Percentiles rank a stretch among this genome's conserved stretches.
phyloP scores from a whole-genome alignment of 129 eudicot genomes.

The Chrysanthemum seticuspe region DNA sequence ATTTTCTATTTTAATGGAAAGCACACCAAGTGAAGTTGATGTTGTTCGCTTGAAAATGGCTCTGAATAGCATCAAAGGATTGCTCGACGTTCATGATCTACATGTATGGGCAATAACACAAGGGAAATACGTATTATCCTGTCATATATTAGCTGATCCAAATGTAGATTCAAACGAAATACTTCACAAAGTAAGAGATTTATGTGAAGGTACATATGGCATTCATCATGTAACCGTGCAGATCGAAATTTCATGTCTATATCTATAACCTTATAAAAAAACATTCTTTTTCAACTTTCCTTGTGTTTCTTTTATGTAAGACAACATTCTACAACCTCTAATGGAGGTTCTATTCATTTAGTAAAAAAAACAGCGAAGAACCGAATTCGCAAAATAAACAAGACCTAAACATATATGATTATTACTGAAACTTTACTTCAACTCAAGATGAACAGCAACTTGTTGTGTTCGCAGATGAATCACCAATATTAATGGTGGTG shows the following conservation, averaged over 20 bases:
- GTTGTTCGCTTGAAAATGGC: constrained; percentile 43
- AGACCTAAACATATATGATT: constrained; percentile 20
- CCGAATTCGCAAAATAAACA: constrained; percentile 15
- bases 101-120: constrained; percentile 74
- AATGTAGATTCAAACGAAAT: constrained; percentile 18
- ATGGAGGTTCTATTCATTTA: neutral
- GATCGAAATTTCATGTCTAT: constrained; percentile 34
- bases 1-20: constrained; percentile 56
- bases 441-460: constrained; percentile 61
- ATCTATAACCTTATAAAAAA: constrained; percentile 17
- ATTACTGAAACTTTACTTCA: constrained; percentile 21
- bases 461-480: constrained; percentile 42
- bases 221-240: constrained; percentile 78
- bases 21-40: constrained; percentile 61
- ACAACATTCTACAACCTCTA: neutral
- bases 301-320: constrained; percentile 17
- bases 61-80: constrained; percentile 43
- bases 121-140: constrained; percentile 55
- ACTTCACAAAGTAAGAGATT: constrained; percentile 37
- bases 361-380: neutral
- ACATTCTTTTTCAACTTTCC: constrained; percentile 10
- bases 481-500: constrained; percentile 66
- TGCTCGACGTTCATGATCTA: constrained; percentile 65
- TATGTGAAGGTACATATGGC: constrained; percentile 42
- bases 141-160: constrained; percentile 50